These are phyloP conservation scores for Kitagawia praeruptora DNA, from an alignment of 129 eudicot species.

Conservation along the genomic window DNA sequence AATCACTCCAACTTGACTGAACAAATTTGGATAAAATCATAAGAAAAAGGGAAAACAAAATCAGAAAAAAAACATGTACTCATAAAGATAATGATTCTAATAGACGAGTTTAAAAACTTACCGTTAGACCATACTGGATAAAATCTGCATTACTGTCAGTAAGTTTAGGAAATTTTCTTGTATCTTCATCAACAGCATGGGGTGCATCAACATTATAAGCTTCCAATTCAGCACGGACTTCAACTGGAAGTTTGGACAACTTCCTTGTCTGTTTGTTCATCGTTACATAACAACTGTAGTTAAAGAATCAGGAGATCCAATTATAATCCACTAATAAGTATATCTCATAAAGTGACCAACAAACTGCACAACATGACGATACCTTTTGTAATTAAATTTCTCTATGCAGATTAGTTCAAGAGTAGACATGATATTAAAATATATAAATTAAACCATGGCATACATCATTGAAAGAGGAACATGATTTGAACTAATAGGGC, in stretches of 20 bases:
- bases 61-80: not conserved
- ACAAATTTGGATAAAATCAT: not conserved
- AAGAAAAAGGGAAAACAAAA: not conserved
- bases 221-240: slow-evolving; percentile 69
- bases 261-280: slow-evolving; percentile 88
- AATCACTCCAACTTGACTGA: slow-evolving; percentile 89
- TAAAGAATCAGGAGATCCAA: not conserved
- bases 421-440: too few relatives aligned
- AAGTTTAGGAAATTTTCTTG: slow-evolving; percentile 62
- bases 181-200: slow-evolving; percentile 60
- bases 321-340: not conserved
- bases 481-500: too few relatives aligned
- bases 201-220: slow-evolving; percentile 64
- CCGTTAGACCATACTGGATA: slow-evolving; percentile 59
- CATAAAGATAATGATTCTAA: not conserved
- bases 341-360: too few relatives aligned
- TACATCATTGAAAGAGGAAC: too few relatives aligned
- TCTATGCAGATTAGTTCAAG: too few relatives aligned
- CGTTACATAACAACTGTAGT: slow-evolving; percentile 64
- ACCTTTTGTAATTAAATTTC: too few relatives aligned
- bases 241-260: slow-evolving; percentile 76
- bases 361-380: too few relatives aligned
- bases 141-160: slow-evolving; percentile 51
- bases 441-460: too few relatives aligned
- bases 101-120: slow-evolving; percentile 25